Base-by-base conservation (phyloP, 257 asterid species). In the Mentha longifolia region DNA sequence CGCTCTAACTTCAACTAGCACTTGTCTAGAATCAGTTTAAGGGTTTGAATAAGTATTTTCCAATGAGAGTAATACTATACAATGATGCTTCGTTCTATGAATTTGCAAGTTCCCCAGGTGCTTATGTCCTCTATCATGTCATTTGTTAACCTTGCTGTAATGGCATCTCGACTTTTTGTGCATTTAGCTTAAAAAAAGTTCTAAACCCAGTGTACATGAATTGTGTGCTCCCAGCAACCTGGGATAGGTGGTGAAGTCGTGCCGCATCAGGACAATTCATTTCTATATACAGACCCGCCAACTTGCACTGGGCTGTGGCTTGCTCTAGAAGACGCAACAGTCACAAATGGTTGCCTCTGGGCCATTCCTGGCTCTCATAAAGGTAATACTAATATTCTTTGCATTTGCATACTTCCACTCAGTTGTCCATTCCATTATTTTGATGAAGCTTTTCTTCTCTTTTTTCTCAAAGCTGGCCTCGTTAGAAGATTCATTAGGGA, bases 291-390 rank as follows among this genome's bases (percentile, higher is more conserved):
- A 12, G 67, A 73, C 17, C 77, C 97, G 49, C 72, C 82, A 69
- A 93, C 97, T 67, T 93, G 98, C 85, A 93, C 94, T 0, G 98
- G 96, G 33, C 78, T 93, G 70, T 93, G 97, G 98, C 87, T 93
- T 28, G 97, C 98, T 77, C 79, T 93, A 67, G 88, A 93, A 76
- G 97, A 93, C 46, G 87, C 97, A 69, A 90, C 95, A 16, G 61
- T 81, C 46, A 72, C 71, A 78, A 93, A 92, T 75, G 98, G 98
- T 59, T 92, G 98, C 83, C 85, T 92, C 62, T 93, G 98, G 98
- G 96, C 96, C 80, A 87, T 91, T 71, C 96, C 97, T 35, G 89
- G 92, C 49, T 93, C 97, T 64, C 97, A 91, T 45, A 87, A 82
- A 86, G 80, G 98, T 90, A 28, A 28, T 28, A 28, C 3, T 3